Evolutionary conservation across 164 flowering plant species (phyloP).

Genomic region (Vitis amurensis): DNA sequence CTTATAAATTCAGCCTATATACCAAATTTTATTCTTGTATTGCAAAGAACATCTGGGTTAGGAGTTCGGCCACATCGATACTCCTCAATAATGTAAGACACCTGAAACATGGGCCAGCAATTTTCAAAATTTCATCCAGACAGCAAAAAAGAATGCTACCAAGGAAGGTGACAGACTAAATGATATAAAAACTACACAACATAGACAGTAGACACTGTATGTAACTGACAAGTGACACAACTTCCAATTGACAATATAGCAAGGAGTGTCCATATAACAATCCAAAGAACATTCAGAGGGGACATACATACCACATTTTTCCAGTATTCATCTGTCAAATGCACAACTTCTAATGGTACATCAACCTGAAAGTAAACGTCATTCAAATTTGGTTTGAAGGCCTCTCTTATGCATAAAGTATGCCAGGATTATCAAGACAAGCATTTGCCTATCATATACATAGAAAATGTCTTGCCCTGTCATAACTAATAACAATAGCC

Average conservation of each 20-base stretch:
- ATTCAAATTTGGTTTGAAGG: slow-evolving; percentile 1
- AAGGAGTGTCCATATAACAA: too few relatives aligned
- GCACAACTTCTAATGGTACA: slow-evolving; percentile 90
- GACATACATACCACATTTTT: slow-evolving; percentile 66
- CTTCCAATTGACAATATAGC: too few relatives aligned
- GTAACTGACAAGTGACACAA: too few relatives aligned
- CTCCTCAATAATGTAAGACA: slow-evolving; percentile 85
- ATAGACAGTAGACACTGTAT: background rate
- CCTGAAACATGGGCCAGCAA: slow-evolving; percentile 46
- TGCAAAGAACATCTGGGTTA: slow-evolving; percentile 97
- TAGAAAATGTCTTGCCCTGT: too few relatives aligned
- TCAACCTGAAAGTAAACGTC: slow-evolving; percentile 52
- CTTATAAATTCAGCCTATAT: slow-evolving; percentile 9
- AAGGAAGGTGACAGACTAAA: background rate
- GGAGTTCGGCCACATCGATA: slow-evolving; percentile 91
- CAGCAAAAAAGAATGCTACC: background rate
- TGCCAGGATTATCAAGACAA: background rate
- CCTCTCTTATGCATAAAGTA: background rate
- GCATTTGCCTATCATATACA: background rate
- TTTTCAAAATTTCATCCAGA: background rate
- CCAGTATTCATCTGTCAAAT: slow-evolving; percentile 96
- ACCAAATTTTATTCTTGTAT: slow-evolving; percentile 98
- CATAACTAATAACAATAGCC: background rate
- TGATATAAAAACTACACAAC: too few relatives aligned
- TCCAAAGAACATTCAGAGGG: background rate